Conservation (phyloP, 2,329 filamentous ascomycete genomes). For the Mycosphaerella arachidis region DNA sequence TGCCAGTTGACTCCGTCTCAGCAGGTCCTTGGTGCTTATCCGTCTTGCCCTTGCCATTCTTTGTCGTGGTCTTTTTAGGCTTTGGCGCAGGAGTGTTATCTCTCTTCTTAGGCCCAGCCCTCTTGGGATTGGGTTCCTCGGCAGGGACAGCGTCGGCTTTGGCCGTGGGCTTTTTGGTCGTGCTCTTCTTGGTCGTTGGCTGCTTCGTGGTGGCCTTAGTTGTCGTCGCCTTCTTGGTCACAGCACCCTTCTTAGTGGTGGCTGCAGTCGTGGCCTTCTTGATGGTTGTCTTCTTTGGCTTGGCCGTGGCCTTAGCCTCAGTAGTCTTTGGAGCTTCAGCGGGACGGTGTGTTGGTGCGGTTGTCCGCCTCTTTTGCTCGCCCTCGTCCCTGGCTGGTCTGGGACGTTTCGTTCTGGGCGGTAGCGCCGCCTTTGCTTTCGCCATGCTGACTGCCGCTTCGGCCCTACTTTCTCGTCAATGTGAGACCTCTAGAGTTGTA, state of each 20-base stretch:
- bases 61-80: not conserved
- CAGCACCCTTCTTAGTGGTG: too few relatives aligned
- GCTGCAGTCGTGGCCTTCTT: not conserved
- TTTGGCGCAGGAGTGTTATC: not conserved
- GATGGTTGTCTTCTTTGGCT: not conserved
- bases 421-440: not conserved
- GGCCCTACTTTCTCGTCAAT: too few relatives aligned
- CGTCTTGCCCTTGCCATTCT: not conserved
- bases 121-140: not conserved
- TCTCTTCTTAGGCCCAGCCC: not conserved
- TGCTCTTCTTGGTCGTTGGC: not conserved
- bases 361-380: not conserved
- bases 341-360: too few relatives aligned
- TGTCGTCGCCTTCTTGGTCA: constrained; percentile 2
- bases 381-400: not conserved
- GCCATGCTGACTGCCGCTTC: too few relatives aligned
- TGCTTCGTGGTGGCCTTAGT: not conserved
- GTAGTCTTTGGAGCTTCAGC: too few relatives aligned
- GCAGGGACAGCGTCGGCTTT: not conserved
- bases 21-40: not conserved
- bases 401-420: not conserved
- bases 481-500: too few relatives aligned
- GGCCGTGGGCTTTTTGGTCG: not conserved
- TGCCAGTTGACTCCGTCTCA: not conserved
- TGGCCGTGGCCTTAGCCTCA: not conserved